A percentile compares a stretch with the other conserved stretches of the same genome.
Conservation (phyloP, 345 rosid genomes). For the Noccaea caerulescens region DNA sequence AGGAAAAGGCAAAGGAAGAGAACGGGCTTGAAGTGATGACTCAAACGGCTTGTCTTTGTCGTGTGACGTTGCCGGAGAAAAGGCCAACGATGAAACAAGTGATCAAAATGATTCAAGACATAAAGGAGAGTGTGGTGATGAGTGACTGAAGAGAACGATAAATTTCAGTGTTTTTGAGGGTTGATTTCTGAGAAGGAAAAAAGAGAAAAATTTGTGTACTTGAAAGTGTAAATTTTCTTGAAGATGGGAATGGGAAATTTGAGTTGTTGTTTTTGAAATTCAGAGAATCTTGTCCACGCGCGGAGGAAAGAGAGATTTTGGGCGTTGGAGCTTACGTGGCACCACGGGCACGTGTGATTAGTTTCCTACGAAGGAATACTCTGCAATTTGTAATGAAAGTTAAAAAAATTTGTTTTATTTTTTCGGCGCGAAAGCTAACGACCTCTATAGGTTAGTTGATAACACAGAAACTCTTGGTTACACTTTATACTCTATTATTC, state of each 20-base stretch:
- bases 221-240: constrained; percentile 1
- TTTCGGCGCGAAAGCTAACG: constrained; percentile 16
- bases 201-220: constrained; percentile 9
- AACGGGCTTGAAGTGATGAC: constrained; percentile 75
- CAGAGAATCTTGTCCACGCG: neutral
- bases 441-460: neutral
- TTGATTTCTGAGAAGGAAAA: neutral
- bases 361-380: neutral
- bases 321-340: neutral
- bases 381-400: neutral
- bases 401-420: neutral
- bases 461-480: too few species aligned
- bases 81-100: constrained; percentile 84
- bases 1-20: constrained; percentile 52
- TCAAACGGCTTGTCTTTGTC: constrained; percentile 75
- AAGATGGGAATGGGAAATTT: neutral
- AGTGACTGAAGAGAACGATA: constrained; percentile 30
- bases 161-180: constrained; percentile 10
- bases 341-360: neutral
- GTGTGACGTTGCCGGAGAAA: constrained; percentile 78
- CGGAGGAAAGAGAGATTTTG: neutral
- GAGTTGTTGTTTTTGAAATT: neutral
- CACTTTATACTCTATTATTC: too few species aligned
- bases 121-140: constrained; percentile 56
- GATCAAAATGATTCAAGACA: constrained; percentile 77